Evolutionary conservation across 2,329 filamentous ascomycete genomes (phyloP).

Genomic region (Ceratocystiopsis brevicomis): DNA sequence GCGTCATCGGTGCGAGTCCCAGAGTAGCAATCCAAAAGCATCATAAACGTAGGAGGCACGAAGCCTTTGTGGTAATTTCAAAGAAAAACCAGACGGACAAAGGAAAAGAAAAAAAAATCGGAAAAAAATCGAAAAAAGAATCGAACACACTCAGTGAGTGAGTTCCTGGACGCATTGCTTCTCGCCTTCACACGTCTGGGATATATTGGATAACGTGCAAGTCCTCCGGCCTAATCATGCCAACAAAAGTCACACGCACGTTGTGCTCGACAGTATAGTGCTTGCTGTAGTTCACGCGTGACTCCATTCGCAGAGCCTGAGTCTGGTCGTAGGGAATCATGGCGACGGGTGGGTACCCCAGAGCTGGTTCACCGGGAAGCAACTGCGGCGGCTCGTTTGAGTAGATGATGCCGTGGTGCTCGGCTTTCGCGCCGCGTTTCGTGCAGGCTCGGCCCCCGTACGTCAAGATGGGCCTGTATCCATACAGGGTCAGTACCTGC

Average conservation of each 20-base stretch:
- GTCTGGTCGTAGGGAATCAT: slow-evolving; percentile 23
- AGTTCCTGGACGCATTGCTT: background rate
- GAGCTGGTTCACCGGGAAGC: slow-evolving; percentile 23
- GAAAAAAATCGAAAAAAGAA: background rate
- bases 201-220: too few species aligned
- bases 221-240: slow-evolving; percentile 9
- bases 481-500: background rate
- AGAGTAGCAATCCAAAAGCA: too few species aligned
- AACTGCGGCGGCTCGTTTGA: slow-evolving; percentile 17
- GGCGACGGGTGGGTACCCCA: slow-evolving; percentile 29
- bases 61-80: background rate
- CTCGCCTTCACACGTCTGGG: too few species aligned
- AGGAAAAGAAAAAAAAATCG: background rate
- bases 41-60: too few species aligned
- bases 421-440: slow-evolving; percentile 32
- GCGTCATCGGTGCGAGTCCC: too few species aligned
- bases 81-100: too few species aligned
- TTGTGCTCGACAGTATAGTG: slow-evolving; percentile 38
- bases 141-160: background rate
- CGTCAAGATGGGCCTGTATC: slow-evolving; percentile 32
- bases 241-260: slow-evolving; percentile 36
- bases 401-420: slow-evolving; percentile 34
- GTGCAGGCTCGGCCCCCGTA: slow-evolving; percentile 32
- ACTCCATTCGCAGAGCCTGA: slow-evolving; percentile 29
- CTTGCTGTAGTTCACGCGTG: slow-evolving; percentile 39